These are phyloP conservation scores for Rosa chinensis DNA, from an alignment of 306 rosid species.

Conservation along the genomic window DNA sequence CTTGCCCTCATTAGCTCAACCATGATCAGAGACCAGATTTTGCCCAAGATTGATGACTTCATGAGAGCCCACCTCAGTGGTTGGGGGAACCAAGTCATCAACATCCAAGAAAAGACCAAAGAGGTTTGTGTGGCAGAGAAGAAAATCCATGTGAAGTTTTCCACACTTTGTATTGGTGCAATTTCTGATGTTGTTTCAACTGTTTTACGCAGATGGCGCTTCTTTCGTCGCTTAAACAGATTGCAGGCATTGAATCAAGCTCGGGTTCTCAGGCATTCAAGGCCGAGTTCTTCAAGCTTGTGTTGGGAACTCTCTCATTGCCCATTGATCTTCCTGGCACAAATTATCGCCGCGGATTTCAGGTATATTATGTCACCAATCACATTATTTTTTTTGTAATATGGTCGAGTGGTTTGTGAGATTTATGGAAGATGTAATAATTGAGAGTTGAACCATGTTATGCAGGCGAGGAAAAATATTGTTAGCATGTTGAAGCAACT, in stretches of 20 bases:
- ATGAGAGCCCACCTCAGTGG: conserved; percentile 63
- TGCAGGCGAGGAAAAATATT: conserved; percentile 85
- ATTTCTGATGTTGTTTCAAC: neutral
- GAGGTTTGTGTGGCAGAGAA: conserved; percentile 43
- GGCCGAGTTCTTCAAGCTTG: conserved; percentile 85
- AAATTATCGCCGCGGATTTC: conserved; percentile 70
- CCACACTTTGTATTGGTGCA: neutral
- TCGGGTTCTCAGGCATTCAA: conserved; percentile 48
- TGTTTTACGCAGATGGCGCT: conserved; percentile 73
- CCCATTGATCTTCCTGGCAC: conserved; percentile 95
- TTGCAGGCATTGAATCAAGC: conserved; percentile 64
- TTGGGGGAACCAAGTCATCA: conserved; percentile 64
- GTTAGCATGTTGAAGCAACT: conserved; percentile 54
- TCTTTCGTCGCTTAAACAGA: conserved; percentile 73
- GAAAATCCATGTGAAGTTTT: neutral
- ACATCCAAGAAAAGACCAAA: conserved; percentile 89
- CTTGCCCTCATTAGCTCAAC: conserved; percentile 74
- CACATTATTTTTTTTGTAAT: neutral
- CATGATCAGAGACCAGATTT: conserved; percentile 61
- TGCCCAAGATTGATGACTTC: conserved; percentile 78
- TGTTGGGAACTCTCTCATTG: conserved; percentile 81
- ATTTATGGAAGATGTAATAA: neutral
- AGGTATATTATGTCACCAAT: conserved; percentile 42
- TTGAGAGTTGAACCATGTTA: neutral
- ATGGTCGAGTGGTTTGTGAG: neutral